Evolutionary conservation across 305 asterid species (phyloP), one percentile per base, ranked within the genome.

Genomic region (Ajuga reptans): DNA sequence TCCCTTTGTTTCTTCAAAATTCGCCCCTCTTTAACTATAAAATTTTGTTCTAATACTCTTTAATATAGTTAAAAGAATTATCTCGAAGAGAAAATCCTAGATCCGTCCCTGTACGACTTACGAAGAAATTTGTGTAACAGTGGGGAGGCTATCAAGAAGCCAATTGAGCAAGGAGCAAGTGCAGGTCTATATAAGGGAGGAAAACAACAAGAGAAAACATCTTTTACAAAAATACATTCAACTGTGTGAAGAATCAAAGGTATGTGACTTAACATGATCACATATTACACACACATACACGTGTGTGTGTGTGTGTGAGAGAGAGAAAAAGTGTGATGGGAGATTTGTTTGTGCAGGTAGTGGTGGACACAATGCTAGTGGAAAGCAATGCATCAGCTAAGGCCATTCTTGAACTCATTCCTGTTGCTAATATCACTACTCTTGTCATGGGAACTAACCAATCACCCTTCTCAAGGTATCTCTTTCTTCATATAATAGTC

Each of bases 71-170:
- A n/a, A n/a, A n/a, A n/a, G n/a, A n/a, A n/a, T n/a, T n/a, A n/a
- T n/a, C n/a, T n/a, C n/a, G n/a, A n/a, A n/a, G n/a, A n/a, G n/a
- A n/a, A n/a, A n/a, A n/a, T n/a, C n/a, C n/a, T n/a, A n/a, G n/a
- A n/a, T n/a, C n/a, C n/a, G n/a, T n/a, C n/a, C n/a, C n/a, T n/a
- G n/a, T n/a, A n/a, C n/a, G n/a, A 21, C 27, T 21, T 21, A 12
- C 9, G 6, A 9, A 16, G 42, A 59, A 66, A 65, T 54, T 57
- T 69, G 11, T 53, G 54, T 64, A 75, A 47, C 75, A 89, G 97
- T 84, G 73, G 95, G 97, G 73, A 83, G 81, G 83, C 81, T 90
- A 66, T 86, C 94, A 64, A 84, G 86, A 80, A 86, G 84, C 83
- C 97, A 85, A 62, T 43, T 88, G 72, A 86, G 89, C 81, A 78